Evolutionary conservation across 371 early-diverging fungal genomes (phyloP).

Genomic region (Mortierella sp.): DNA sequence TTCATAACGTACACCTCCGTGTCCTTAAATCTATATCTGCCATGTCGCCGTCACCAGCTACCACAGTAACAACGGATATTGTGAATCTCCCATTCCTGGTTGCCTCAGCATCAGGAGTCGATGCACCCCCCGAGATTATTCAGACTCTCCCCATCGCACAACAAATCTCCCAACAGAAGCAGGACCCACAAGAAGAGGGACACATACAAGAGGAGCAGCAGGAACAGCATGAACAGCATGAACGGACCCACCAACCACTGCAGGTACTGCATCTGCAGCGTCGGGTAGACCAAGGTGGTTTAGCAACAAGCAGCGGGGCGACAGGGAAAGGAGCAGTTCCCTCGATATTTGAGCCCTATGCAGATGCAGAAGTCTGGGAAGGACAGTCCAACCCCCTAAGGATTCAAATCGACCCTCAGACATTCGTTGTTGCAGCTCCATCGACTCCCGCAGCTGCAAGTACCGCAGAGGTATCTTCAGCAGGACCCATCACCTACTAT

Average conservation of each 20-base stretch:
- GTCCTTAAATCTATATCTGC: conserved; percentile 2
- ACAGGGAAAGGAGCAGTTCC: neutral
- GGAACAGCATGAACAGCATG: neutral
- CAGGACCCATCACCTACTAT: conserved; percentile 20
- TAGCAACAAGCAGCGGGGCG: neutral
- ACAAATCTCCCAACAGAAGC: neutral
- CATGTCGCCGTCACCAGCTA: neutral
- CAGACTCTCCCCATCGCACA: neutral
- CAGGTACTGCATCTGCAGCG: neutral
- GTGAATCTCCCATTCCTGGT: conserved; percentile 3
- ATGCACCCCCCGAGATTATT: neutral
- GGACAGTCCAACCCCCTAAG: conserved; percentile 17
- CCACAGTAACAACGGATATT: neutral
- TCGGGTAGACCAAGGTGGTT: neutral
- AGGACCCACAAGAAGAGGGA: neutral
- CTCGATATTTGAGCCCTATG: neutral
- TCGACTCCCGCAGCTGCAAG: neutral
- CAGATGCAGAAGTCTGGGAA: conserved; percentile 23
- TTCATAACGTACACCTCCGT: conserved; percentile 10
- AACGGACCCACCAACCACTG: neutral
- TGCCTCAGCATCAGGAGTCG: neutral
- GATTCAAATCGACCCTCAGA: conserved; percentile 24
- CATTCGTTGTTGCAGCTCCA: neutral
- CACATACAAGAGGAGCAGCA: neutral
- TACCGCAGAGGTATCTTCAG: conserved; percentile 6